Percentiles rank a stretch among this genome's conserved stretches.
phyloP scores from a whole-genome alignment of 129 eudicot genomes.

The Flaveria bidentis region DNA sequence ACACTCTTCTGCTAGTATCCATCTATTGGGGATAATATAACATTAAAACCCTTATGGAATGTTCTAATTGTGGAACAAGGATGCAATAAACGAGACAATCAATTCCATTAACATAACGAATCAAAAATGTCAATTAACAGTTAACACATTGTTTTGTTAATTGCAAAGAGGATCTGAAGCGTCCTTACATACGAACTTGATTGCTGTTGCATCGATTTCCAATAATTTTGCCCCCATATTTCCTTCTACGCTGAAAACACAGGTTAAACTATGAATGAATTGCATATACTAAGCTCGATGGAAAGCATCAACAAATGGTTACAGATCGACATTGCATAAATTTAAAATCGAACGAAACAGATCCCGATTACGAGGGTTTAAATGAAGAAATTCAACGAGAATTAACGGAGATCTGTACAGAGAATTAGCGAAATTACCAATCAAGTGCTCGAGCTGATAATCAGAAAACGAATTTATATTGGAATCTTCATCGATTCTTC shows the following conservation, averaged over 20 bases:
- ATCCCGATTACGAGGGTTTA: background rate
- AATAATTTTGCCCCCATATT: conserved; percentile 51
- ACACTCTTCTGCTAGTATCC: background rate
- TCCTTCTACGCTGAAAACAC: conserved; percentile 34
- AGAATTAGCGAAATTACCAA: conserved; percentile 27
- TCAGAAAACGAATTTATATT: conserved; percentile 6
- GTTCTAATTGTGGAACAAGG: background rate
- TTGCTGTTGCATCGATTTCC: conserved; percentile 59
- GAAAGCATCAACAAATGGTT: background rate
- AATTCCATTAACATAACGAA: background rate
- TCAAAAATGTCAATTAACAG: background rate
- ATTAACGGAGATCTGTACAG: background rate
- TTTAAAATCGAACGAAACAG: background rate
- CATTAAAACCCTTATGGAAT: background rate
- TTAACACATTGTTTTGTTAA: background rate
- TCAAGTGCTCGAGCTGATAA: conserved; percentile 7
- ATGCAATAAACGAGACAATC: background rate
- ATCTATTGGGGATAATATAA: background rate
- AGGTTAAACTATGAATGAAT: background rate
- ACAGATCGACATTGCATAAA: conserved; percentile 1
- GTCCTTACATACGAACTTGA: conserved; percentile 64
- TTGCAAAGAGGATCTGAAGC: background rate
- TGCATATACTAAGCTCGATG: background rate
- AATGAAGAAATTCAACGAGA: conserved; percentile 1
- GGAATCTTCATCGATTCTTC: background rate